Base-by-base conservation (phyloP, 2,329 filamentous ascomycete genomes). In the Ampelomyces quisqualis region DNA sequence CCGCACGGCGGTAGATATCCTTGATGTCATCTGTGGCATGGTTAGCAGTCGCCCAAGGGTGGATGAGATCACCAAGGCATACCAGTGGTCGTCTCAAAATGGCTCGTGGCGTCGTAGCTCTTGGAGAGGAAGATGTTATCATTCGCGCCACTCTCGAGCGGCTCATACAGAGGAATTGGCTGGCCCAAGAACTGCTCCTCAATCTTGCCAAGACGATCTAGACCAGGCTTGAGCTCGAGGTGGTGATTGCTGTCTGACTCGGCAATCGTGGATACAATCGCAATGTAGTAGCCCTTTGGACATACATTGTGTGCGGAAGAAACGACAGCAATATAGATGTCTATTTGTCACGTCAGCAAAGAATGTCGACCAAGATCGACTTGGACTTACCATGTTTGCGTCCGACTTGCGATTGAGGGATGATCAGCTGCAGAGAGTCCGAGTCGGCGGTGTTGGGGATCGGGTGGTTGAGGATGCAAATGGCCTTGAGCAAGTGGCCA, bases 241-340 rank as follows among this genome's bases (percentile, higher is more conserved):
- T 98, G 93, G 73, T 95, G 90, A 79, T 98, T 97, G 53, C 88
- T 84, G 47, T 84, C 76, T 30, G 84, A 85, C 77, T 98, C 94
- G 51, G 93, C 89, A 65, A 98, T 96, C 45, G 93, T 98, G 33
- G 90, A 95, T 53, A 98, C 91, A 47, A 97, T 98, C 60, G 93
- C 93, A 59, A 98, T 89, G 78, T 94, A 98, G 81, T 96, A 97
- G 47, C 91, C 91, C 80, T 95, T 95, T 62, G 94, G 93, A 76
- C 91, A 97, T 59, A 98, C 94, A 62, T 95, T 97, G 77, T 98
- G 94, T 24, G 90, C 88, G 26, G 88, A 89, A 1, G 90, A 96
- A 45, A 98, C 90, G 69, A 93, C 87, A 42, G 93, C 91, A 65
- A 98, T 85, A 78, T 98, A 98, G 65, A 98, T 90, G 66, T 97